A percentile compares a stretch with the other conserved stretches of the same genome.
phyloP scores from a whole-genome alignment of 179 eudicot species.

The Amaranthus tricolor region DNA sequence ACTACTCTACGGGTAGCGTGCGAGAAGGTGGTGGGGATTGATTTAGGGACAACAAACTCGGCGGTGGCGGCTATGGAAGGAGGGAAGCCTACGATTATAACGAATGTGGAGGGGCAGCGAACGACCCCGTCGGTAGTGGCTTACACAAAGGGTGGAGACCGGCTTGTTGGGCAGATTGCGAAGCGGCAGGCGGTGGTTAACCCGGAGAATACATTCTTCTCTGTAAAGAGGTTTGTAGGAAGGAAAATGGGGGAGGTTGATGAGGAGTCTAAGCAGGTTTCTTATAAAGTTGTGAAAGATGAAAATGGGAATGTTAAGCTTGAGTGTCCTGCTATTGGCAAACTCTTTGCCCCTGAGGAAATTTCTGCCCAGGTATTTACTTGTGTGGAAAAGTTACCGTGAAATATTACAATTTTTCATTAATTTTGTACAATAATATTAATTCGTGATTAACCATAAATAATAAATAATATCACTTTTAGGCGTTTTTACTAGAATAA shows the following conservation, averaged over 20 bases:
- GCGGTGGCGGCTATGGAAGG: constrained; percentile 95
- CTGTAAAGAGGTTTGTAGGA: constrained; percentile 81
- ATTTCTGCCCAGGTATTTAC: constrained; percentile 86
- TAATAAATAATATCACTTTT: too few species aligned
- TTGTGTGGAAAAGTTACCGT: too few species aligned
- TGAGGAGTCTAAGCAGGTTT: constrained; percentile 79
- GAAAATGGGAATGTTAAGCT: constrained; percentile 84
- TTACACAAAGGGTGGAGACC: constrained; percentile 66
- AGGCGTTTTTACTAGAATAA: too few species aligned
- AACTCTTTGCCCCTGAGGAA: constrained; percentile 71
- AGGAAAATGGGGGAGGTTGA: constrained; percentile 81
- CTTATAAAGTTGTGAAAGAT: constrained; percentile 67
- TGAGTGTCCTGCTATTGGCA: constrained; percentile 78
- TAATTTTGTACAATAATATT: too few species aligned
- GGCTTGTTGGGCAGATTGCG: constrained; percentile 81
- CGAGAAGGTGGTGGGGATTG: constrained; percentile 88
- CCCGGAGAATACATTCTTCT: constrained; percentile 80
- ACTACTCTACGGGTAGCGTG: constrained; percentile 39
- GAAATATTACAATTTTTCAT: too few species aligned
- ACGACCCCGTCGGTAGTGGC: constrained; percentile 92
- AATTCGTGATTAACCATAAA: too few species aligned
- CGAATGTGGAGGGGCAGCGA: constrained; percentile 74
- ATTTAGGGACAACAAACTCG: constrained; percentile 77
- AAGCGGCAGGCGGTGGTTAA: constrained; percentile 89
- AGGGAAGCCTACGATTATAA: constrained; percentile 75